Evolutionary conservation across 352 stramenopile genomes (phyloP), one percentile per base, ranked within the genome.

Genomic region (Phytophthora citricola): DNA sequence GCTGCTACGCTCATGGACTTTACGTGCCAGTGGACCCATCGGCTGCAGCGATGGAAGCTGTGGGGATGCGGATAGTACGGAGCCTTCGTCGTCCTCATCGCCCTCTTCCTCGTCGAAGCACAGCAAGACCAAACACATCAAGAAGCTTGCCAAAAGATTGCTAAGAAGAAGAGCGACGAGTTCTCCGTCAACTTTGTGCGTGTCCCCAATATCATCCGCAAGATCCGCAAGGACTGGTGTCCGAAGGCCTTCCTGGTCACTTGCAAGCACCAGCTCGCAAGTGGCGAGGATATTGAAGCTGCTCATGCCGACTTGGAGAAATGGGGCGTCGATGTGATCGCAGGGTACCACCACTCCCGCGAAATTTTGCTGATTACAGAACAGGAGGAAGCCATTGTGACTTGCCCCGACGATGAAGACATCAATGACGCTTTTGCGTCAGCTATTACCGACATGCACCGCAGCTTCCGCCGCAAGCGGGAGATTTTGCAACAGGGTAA

Each of bases 111-210:
- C 66, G 31, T 70, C 62, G 7, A 83, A 76, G 12, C 41, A 75
- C 48, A 51, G 20, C 22, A 75, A 73, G 34, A 50, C 34, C 15
- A 72, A 71, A 32, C 55, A 71, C 17, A 62, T 75, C 3, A 81
- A 81, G 27, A 74, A 77, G 48, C 40, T 74, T 56, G 57, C 60
- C 20, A 71, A 71, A 77, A 76, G 40, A 55, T 64, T 24, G 29
- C 60, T 24, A 83, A 76, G 48, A 84, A 86, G 38, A 78, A 76
- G 39, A 78, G 71, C 27, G 78, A 76, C 24, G 78, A 91, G 31
- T 92, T 89, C 56, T 92, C 85, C 43, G 69, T 95, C 44, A 92
- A 90, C 54, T 92, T 95, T 43, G 85, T 92, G 32, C 87, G 81
- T 6, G 82, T 88, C 46, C 87, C 87, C 20, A 93, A 93, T 52